Percentiles rank a stretch among this genome's conserved stretches.
phyloP scores from a whole-genome alignment of 73 alveolate species.

The Symbiodinium natans region DNA sequence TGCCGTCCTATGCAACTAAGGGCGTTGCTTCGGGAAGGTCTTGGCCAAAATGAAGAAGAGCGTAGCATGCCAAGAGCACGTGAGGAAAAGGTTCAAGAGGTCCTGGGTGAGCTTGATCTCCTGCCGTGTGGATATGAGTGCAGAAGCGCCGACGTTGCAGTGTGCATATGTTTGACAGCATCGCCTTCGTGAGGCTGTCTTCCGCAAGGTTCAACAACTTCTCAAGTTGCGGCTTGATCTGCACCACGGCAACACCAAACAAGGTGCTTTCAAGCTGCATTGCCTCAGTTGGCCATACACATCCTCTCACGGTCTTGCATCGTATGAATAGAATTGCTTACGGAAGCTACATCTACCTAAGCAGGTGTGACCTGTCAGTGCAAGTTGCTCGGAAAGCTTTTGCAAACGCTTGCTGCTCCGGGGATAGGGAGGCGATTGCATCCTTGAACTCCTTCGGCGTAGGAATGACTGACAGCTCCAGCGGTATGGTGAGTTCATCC shows the following conservation, averaged over 20 bases:
- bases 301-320: too few relatives aligned
- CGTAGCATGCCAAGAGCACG: not conserved
- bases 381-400: constrained; percentile 94
- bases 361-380: too few relatives aligned
- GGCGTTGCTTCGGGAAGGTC: not conserved
- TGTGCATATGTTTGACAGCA: not conserved
- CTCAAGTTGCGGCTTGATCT: constrained; percentile 93
- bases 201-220: constrained; percentile 35
- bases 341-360: too few relatives aligned
- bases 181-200: constrained; percentile 88
- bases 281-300: too few relatives aligned
- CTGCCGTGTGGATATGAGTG: not conserved
- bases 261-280: constrained; percentile 11
- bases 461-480: constrained; percentile 79
- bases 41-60: not conserved
- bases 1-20: too few relatives aligned
- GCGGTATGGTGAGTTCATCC: constrained; percentile 88
- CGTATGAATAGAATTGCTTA: too few relatives aligned
- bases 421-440: constrained; percentile 89
- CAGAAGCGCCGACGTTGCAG: not conserved
- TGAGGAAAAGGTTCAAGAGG: constrained; percentile 63
- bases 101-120: constrained; percentile 91
- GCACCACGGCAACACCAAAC: constrained; percentile 28
- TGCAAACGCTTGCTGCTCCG: constrained; percentile 92
- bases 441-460: constrained; percentile 94